Evolutionary conservation across 192 early-diverging fungal genomes (phyloP), one percentile per base, ranked within the genome.

Genomic region (Jimgerdemannia flammicorona): DNA sequence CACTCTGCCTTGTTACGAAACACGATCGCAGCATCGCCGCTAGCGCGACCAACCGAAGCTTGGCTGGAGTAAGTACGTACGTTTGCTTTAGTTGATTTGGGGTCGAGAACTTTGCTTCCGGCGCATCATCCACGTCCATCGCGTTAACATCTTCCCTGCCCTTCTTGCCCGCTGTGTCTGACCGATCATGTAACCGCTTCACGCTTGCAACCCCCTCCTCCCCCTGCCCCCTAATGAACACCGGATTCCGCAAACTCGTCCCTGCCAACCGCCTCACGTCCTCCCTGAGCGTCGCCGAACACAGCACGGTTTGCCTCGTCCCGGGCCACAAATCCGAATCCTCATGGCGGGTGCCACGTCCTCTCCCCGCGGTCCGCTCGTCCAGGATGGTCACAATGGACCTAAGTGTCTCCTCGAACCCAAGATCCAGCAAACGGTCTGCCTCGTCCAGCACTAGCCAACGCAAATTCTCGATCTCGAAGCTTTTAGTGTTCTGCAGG

Each of bases 361-460:
- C 64, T 40, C 74, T 78, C 68, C 71, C 49, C 66, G 74, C 79
- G 11, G 82, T 84, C 43, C 85, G 80, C 8, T 86, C 85, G 76
- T 87, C 89, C 43, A 95, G 77, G 64, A 93, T 78, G 69, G 86
- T 82, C 74, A 93, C 77, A 64, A 94, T 95, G 49, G 87, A 82
- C 59, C 87, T 86, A 74, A 95, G 82, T 18, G 91, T 91, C 72
- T 93, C 91, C 70, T 93, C 92, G 70, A 95, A 99, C 2, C 98
- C 98, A 17, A 98, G 89, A 74, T 99, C 96, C 72, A 99, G 84
- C 75, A 99, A 85, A 11, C 95, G 88, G 87, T 99, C 98, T 9
- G 97, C 98, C 83, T 99, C 98, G 83, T 99, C 98, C 40, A 99
- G 84, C 3, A 99, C 95, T 40, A 99, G 77, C 98, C 98, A 99